Evolutionary conservation across 768 basidiomycete genomes (phyloP).

Genomic region (Cystofilobasidium macerans): DNA sequence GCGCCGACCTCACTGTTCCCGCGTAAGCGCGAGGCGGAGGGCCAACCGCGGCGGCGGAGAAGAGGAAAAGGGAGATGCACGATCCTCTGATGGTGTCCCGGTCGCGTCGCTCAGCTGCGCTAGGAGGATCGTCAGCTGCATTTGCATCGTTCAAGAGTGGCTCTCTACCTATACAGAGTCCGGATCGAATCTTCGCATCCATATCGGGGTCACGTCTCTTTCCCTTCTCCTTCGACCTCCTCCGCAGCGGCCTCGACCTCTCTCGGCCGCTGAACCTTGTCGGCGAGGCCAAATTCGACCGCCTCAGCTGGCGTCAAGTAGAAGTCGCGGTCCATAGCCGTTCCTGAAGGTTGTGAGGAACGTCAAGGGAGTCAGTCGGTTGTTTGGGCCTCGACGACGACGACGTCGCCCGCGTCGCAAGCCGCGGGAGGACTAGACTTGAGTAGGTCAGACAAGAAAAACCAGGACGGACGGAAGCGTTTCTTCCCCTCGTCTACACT

Average conservation of each 20-base stretch:
- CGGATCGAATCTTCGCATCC: too few species aligned
- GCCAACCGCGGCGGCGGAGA: background rate
- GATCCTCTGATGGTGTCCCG: background rate
- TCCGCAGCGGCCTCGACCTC: background rate
- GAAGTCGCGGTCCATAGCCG: slow-evolving; percentile 84
- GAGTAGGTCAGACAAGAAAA: background rate
- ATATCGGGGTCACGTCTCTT: too few species aligned
- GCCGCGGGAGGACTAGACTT: too few species aligned
- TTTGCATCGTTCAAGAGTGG: too few species aligned
- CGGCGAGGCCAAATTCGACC: slow-evolving; percentile 80
- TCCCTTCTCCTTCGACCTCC: background rate
- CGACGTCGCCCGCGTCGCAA: too few species aligned
- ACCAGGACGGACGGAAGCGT: slow-evolving; percentile 58
- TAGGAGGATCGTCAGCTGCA: too few species aligned
- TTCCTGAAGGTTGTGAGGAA: slow-evolving; percentile 46
- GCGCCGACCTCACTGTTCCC: background rate
- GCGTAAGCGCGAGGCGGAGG: background rate
- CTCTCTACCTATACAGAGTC: too few species aligned
- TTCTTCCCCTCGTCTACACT: slow-evolving; percentile 51
- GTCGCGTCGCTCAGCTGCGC: too few species aligned
- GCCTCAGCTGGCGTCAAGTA: slow-evolving; percentile 95
- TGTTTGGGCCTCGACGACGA: background rate
- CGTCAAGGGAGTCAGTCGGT: slow-evolving; percentile 24
- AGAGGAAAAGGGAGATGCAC: background rate
- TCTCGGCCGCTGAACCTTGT: slow-evolving; percentile 36